phyloP scores from a whole-genome alignment of 352 stramenopile species.

The Detonula confervacea region DNA sequence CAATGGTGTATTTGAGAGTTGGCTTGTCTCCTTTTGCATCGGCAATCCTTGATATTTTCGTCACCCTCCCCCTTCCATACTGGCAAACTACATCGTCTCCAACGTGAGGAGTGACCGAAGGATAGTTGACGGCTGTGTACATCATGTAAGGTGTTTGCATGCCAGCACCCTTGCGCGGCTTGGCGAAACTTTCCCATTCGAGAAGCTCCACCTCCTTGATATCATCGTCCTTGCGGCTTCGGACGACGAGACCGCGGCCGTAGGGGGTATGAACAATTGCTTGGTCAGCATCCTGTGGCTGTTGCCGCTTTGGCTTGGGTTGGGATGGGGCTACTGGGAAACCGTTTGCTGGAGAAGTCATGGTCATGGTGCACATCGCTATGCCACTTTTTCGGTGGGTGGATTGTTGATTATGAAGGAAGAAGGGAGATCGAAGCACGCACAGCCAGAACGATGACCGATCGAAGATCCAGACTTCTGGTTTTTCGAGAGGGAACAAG shows the following conservation, averaged over 20 bases:
- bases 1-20: slow-evolving; percentile 38
- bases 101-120: slow-evolving; percentile 52
- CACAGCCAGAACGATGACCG: too few relatives aligned
- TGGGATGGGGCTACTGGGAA: not conserved
- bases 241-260: slow-evolving; percentile 66
- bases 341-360: not conserved
- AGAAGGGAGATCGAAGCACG: too few relatives aligned
- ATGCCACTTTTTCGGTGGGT: too few relatives aligned
- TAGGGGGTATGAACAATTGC: slow-evolving; percentile 73
- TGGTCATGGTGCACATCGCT: slow-evolving; percentile 12
- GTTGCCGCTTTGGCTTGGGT: not conserved
- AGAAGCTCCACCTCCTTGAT: slow-evolving; percentile 72
- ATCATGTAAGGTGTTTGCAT: slow-evolving; percentile 56
- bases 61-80: slow-evolving; percentile 68
- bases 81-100: slow-evolving; percentile 73
- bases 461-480: too few relatives aligned
- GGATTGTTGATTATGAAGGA: too few relatives aligned
- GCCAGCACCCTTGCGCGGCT: slow-evolving; percentile 3
- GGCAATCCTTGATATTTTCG: slow-evolving; percentile 26
- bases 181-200: slow-evolving; percentile 43
- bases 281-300: slow-evolving; percentile 58
- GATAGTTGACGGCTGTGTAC: slow-evolving; percentile 59
- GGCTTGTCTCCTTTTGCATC: not conserved
- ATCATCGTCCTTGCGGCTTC: slow-evolving; percentile 45
- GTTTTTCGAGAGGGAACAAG: too few relatives aligned